Evolutionary conservation across 1,139 yeast genomes (phyloP), one percentile per base, ranked within the genome.

Genomic region (Yarrowia galli): DNA sequence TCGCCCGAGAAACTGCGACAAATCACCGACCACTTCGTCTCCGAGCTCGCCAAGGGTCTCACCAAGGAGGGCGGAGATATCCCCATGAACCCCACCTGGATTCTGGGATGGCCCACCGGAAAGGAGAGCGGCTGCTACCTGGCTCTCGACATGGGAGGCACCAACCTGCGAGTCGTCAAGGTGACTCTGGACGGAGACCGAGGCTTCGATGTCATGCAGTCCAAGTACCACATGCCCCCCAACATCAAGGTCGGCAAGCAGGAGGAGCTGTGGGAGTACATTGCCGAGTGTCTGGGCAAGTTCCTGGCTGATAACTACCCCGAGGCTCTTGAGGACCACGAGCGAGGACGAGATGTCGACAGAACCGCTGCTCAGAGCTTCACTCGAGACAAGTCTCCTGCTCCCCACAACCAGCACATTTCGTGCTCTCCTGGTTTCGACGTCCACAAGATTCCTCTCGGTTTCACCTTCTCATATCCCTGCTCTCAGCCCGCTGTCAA

Each of bases 51-150:
- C 70, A 90, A 89, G 79, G 83, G 82, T 32, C 72, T 75, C 67
- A 49, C 73, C 65, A 70, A 70, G 68, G 78, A 76, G 70, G 78
- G 77, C 22, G 78, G 78, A 23, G 70, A 72, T 23, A 76, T 76
- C 69, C 98, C 98, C 69, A 95, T 93, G 99, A 92, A 89, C 76
- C 97, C 97, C 56, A 91, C 96, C 71, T 93, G 98, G 98, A 98
- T 93, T 68, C 83, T 92, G 85, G 96, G 90, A 75, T 89, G 83
- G 83, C 98, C 99, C 70, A 89, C 96, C 63, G 98, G 98, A 74
- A 80, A 87, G 72, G 99, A 95, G 79, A 84, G 83, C 58, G 99
- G 99, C 72, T 88, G 91, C 73, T 95, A 85, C 79, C 81, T 95
- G 77, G 98, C 98, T 67, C 89, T 95, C 71, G 99, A 95, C 79